Conservation (phyloP, 768 basidiomycete species). For the Megacollybia marginata region DNA sequence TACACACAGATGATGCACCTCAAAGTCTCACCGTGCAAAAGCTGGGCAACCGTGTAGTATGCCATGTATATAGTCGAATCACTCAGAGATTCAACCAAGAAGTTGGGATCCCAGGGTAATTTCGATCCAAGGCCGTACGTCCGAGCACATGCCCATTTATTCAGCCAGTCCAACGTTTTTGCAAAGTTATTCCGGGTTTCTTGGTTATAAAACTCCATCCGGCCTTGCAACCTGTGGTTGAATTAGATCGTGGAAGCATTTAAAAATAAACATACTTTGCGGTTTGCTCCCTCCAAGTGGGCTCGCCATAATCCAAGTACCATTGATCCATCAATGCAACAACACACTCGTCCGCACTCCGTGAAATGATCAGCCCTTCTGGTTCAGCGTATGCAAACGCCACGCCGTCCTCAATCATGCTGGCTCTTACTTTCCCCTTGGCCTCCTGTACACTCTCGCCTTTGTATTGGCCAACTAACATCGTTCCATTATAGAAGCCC, state of each 20-base stretch:
- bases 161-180: conserved; percentile 88
- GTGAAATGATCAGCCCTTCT: conserved; percentile 80
- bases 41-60: conserved; percentile 91
- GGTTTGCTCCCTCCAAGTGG: conserved; percentile 78
- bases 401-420: conserved; percentile 68
- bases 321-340: conserved; percentile 98
- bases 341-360: conserved; percentile 95
- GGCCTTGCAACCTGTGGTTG: conserved; percentile 54
- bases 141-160: conserved; percentile 98
- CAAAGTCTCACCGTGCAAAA: conserved; percentile 70
- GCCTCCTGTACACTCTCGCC: conserved; percentile 86
- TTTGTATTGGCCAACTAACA: conserved; percentile 88
- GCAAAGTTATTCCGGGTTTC: conserved; percentile 94
- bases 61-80: conserved; percentile 99
- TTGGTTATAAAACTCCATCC: conserved; percentile 85
- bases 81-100: conserved; percentile 93
- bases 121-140: conserved; percentile 94
- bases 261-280: conserved; percentile 54
- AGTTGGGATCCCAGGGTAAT: conserved; percentile 94
- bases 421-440: conserved; percentile 79
- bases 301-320: conserved; percentile 97
- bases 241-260: conserved; percentile 2
- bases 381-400: conserved; percentile 95
- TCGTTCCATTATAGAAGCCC: conserved; percentile 92
- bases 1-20: neutral